Percentiles rank a stretch among this genome's conserved stretches.
Evolutionary conservation across 768 basidiomycete genomes (phyloP).

Genomic region (Suillus variegatus): DNA sequence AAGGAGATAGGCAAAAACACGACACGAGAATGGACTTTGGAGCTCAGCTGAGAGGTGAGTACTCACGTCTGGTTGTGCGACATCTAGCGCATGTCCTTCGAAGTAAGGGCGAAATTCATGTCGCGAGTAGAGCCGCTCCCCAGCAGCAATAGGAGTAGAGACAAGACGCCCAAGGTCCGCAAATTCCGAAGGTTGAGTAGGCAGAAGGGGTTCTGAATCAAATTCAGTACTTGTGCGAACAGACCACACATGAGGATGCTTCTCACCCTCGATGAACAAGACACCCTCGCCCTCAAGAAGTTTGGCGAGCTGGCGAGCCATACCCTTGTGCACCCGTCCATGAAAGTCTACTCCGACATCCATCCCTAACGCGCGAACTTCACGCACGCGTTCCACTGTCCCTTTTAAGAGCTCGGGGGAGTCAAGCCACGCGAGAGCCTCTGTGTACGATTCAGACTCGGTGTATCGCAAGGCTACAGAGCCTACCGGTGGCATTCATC

Average conservation of each 20-base stretch:
- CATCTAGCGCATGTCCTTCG: slow-evolving; percentile 63
- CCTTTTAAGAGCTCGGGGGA: slow-evolving; percentile 53
- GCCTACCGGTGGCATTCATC: slow-evolving; percentile 65
- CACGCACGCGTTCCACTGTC: slow-evolving; percentile 52
- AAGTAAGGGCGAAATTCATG: slow-evolving; percentile 67
- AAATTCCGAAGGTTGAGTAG: slow-evolving; percentile 61
- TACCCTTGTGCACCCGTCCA: slow-evolving; percentile 66
- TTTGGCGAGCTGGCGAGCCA: slow-evolving; percentile 68
- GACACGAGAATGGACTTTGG: background rate
- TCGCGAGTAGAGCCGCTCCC: slow-evolving; percentile 64
- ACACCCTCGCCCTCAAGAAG: slow-evolving; percentile 59
- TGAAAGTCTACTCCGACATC: slow-evolving; percentile 75
- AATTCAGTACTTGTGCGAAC: background rate
- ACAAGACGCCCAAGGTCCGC: slow-evolving; percentile 55
- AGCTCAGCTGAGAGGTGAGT: background rate
- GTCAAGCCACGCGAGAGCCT: slow-evolving; percentile 56
- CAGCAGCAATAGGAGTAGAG: slow-evolving; percentile 62
- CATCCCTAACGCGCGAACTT: slow-evolving; percentile 52
- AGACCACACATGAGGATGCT: background rate
- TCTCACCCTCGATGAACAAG: slow-evolving; percentile 63
- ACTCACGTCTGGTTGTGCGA: slow-evolving; percentile 67
- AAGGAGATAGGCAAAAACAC: background rate
- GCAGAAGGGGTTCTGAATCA: slow-evolving; percentile 53
- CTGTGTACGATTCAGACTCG: slow-evolving; percentile 19
- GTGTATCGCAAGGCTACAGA: background rate